Evolutionary conservation across 495 filamentous ascomycete genomes (phyloP).

Genomic region (Penicillium parvum): DNA sequence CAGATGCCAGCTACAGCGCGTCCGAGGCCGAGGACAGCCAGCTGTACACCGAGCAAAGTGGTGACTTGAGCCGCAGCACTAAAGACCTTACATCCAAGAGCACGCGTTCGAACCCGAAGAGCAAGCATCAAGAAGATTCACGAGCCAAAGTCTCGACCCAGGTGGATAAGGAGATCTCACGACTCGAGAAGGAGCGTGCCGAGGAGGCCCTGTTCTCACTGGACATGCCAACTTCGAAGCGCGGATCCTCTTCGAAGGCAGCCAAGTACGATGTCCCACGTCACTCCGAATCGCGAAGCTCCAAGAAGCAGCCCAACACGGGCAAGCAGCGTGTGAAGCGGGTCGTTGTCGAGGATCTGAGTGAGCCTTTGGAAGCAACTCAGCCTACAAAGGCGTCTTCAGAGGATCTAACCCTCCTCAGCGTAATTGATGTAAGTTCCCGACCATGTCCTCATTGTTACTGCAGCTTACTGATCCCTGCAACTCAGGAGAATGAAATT

Average conservation of each 20-base stretch:
- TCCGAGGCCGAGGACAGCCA: conserved; percentile 35
- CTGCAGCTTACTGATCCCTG: too few species aligned
- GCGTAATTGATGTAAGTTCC: conserved; percentile 43
- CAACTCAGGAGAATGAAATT: conserved; percentile 46
- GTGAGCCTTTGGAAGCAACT: conserved; percentile 31
- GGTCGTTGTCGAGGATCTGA: conserved; percentile 40
- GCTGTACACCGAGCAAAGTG: conserved; percentile 32
- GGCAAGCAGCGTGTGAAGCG: conserved; percentile 45
- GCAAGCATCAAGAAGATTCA: conserved; percentile 31
- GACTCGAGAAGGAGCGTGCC: conserved; percentile 39
- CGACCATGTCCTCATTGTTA: too few species aligned
- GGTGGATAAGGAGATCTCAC: conserved; percentile 42
- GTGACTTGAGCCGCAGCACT: conserved; percentile 29
- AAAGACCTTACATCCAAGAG: conserved; percentile 34
- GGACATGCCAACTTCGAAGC: conserved; percentile 26
- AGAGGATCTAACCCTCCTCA: conserved; percentile 42
- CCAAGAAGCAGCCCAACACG: conserved; percentile 36
- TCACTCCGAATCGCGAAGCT: conserved; percentile 14
- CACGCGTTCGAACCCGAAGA: conserved; percentile 27
- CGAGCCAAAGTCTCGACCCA: conserved; percentile 33
- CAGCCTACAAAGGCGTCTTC: conserved; percentile 32
- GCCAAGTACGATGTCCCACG: conserved; percentile 17
- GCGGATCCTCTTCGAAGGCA: conserved; percentile 20
- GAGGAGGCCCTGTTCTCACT: conserved; percentile 47
- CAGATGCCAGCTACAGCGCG: conserved; percentile 24